These are phyloP conservation scores for Colletotrichum nymphaeae DNA, from an alignment of 2,329 filamentous ascomycete genomes.

Conservation along the genomic window DNA sequence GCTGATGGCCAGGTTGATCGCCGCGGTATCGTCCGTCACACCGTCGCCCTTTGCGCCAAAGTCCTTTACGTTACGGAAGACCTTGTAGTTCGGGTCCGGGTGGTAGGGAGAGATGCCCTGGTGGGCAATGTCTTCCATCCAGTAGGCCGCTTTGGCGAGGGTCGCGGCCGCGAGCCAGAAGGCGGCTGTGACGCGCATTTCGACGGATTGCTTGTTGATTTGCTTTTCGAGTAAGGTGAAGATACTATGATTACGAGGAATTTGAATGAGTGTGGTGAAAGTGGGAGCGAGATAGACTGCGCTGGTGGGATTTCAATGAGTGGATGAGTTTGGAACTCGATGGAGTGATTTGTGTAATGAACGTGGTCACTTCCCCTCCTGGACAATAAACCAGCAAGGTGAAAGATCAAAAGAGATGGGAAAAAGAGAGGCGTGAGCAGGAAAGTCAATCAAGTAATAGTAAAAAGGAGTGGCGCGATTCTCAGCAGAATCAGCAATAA, in stretches of 20 bases:
- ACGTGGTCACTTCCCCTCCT: not conserved
- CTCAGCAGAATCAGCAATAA: not conserved
- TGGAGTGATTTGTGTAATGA: not conserved
- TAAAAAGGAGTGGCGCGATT: slow-evolving; percentile 5
- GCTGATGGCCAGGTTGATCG: slow-evolving; percentile 49
- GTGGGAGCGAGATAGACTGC: not conserved
- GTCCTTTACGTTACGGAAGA: slow-evolving; percentile 61
- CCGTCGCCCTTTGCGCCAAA: slow-evolving; percentile 55
- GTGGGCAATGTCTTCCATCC: slow-evolving; percentile 59
- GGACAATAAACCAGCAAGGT: not conserved
- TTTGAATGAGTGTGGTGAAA: not conserved
- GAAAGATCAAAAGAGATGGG: not conserved
- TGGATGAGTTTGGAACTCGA: not conserved
- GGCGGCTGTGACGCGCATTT: slow-evolving; percentile 33
- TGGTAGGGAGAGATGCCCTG: slow-evolving; percentile 61
- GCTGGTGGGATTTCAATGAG: not conserved
- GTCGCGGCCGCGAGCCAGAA: slow-evolving; percentile 33
- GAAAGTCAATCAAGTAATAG: not conserved
- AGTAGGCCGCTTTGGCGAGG: slow-evolving; percentile 43
- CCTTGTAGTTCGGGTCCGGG: slow-evolving; percentile 51
- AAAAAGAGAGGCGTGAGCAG: not conserved
- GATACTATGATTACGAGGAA: not conserved
- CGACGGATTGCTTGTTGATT: not conserved
- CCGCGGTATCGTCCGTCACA: slow-evolving; percentile 48
- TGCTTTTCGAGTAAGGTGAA: not conserved